These are phyloP conservation scores for Begonia loranthoides DNA, from an alignment of 306 rosid species.

Conservation along the genomic window DNA sequence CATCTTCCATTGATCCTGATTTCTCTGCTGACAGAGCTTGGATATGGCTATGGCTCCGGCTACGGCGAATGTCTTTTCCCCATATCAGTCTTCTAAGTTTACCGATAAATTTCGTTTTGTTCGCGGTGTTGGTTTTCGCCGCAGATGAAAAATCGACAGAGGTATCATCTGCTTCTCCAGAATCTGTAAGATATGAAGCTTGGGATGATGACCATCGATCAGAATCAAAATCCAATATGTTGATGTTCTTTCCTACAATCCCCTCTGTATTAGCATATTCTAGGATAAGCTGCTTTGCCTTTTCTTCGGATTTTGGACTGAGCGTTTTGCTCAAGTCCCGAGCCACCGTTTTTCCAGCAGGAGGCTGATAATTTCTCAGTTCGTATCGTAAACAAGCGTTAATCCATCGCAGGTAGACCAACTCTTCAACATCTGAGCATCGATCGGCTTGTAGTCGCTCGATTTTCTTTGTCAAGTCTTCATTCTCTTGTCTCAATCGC, in stretches of 20 bases:
- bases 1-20: constrained; percentile 18
- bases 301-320: constrained; percentile 73
- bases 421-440: constrained; percentile 62
- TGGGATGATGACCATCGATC: constrained; percentile 71
- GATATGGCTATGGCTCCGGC: constrained; percentile 7
- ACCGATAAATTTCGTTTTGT: constrained; percentile 29
- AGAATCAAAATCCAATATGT: constrained; percentile 40
- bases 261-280: constrained; percentile 63
- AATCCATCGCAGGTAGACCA: constrained; percentile 81
- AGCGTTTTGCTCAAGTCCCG: constrained; percentile 69
- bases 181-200: constrained; percentile 39
- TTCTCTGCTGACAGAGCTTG: constrained; percentile 24
- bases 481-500: constrained; percentile 33
- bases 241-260: constrained; percentile 17
- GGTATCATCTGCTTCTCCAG: constrained; percentile 43
- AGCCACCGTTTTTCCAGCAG: constrained; percentile 62
- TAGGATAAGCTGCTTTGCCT: constrained; percentile 71
- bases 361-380: constrained; percentile 48
- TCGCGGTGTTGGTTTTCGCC: constrained; percentile 20
- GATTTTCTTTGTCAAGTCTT: constrained; percentile 29
- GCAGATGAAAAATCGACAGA: constrained; percentile 29
- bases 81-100: constrained; percentile 51
- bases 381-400: constrained; percentile 90
- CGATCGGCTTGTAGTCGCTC: constrained; percentile 50
- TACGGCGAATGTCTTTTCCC: constrained; percentile 31